Evolutionary conservation across 768 basidiomycete species (phyloP), one percentile per base, ranked within the genome.

Genomic region (Rubroboletus satanas): DNA sequence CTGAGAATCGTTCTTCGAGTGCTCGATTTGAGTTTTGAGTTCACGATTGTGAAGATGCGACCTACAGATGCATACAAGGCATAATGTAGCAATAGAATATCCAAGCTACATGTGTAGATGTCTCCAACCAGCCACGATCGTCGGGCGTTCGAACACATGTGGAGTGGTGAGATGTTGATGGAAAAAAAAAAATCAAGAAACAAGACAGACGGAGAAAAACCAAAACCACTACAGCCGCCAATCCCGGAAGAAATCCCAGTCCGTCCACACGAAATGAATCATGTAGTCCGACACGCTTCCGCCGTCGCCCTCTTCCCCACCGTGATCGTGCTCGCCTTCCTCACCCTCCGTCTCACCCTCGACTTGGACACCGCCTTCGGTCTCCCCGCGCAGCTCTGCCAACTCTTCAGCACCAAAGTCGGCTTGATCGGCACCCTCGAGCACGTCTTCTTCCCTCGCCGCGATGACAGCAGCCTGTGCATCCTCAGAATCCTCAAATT

Each of bases 401-500:
- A 49, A 58, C 29, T 64, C 66, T 50, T 83, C 81, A n/a, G 73
- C 79, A 36, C 76, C 84, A 63, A 93, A 90, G 60, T 95, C 93
- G 5, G 81, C 82, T 62, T 89, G 83, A 59, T 93, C 90, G 31
- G 87, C 90, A 32, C 88, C 90, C 44, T 85, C 87, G 51, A 88
- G 73, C 4, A 75, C 83, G 32, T 82, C 77, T 62, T 84, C 90
- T 71, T 91, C 90, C 43, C 79, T 75, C 23, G 84, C 83, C 1
- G 93, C 93, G 14, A 92, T 72, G 15, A 78, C 77, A 7, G 93
- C 93, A 6, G 94, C 94, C 59, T 79, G 80, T 0, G 83, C 86
- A 66, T 98, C 95, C 67, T 94, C 94, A 12, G 75, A 82, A 65
- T 98, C 95, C 62, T 96, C 94, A 49, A 88, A 88, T 51, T 91